Percentiles rank a stretch among this genome's conserved stretches.
Conservation (phyloP, 176 grass and related monocot genomes). For the Miscanthus lutarioriparius region DNA sequence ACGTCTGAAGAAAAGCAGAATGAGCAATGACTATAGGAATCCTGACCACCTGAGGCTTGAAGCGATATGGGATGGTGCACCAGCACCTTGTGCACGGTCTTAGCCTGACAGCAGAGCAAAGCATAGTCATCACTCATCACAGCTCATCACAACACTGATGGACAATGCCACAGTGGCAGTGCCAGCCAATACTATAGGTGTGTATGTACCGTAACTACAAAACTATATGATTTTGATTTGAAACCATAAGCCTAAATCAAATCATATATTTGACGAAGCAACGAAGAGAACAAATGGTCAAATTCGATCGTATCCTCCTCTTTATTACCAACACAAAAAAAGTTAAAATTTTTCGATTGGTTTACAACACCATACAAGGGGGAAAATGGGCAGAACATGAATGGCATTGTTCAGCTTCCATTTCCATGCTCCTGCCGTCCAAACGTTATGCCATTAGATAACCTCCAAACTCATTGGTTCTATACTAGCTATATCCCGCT, state of each 20-base stretch:
- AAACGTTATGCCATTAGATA: slow-evolving; percentile 39
- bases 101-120: slow-evolving; percentile 9
- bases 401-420: slow-evolving; percentile 47
- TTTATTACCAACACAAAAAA: slow-evolving; percentile 50
- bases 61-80: neutral
- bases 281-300: slow-evolving; percentile 2
- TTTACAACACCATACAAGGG: slow-evolving; percentile 46
- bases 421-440: slow-evolving; percentile 46
- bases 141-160: neutral
- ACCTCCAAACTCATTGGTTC: slow-evolving; percentile 49
- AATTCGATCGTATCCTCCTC: slow-evolving; percentile 48
- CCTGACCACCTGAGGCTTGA: neutral
- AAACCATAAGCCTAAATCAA: neutral
- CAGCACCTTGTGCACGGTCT: neutral
- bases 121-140: neutral
- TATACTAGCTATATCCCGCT: slow-evolving; percentile 57
- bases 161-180: neutral
- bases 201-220: neutral
- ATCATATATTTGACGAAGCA: neutral
- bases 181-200: neutral
- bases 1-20: slow-evolving; percentile 28
- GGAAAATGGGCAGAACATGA: slow-evolving; percentile 58
- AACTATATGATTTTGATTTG: neutral
- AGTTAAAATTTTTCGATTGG: slow-evolving; percentile 37
- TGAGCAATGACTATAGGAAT: neutral